Evolutionary conservation across 2,329 filamentous ascomycete species (phyloP).

Genomic region (Colletotrichum filicis): DNA sequence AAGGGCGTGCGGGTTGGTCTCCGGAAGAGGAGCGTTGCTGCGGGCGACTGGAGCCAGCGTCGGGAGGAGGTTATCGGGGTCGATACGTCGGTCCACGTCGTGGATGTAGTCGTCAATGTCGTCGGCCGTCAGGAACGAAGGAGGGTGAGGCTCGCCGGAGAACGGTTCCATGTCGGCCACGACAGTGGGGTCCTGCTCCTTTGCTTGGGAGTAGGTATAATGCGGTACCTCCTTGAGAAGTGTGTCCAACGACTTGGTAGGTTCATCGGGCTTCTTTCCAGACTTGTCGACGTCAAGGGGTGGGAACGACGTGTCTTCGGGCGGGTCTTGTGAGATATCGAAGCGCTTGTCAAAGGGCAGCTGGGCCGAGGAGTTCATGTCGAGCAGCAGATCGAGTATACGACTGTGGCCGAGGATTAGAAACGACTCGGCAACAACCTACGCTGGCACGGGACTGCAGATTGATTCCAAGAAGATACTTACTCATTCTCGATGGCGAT

Average conservation of each 20-base stretch:
- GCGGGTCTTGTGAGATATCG: conserved; percentile 69
- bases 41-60: conserved; percentile 63
- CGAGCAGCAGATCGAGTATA: conserved; percentile 86
- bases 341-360: conserved; percentile 80
- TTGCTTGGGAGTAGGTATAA: conserved; percentile 61
- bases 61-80: conserved; percentile 55
- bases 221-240: conserved; percentile 66
- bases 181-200: conserved; percentile 71
- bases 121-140: conserved; percentile 74
- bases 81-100: conserved; percentile 67
- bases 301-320: conserved; percentile 51
- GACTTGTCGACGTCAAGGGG: conserved; percentile 45
- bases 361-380: conserved; percentile 87
- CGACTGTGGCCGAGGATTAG: conserved; percentile 66
- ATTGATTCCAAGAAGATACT: conserved; percentile 47
- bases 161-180: conserved; percentile 60
- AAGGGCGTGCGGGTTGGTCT: conserved; percentile 50
- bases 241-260: conserved; percentile 59
- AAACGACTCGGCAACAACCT: neutral
- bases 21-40: conserved; percentile 39
- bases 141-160: conserved; percentile 66
- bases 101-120: conserved; percentile 81
- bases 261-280: conserved; percentile 47
- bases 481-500: conserved; percentile 95
- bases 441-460: neutral